Base-by-base conservation (phyloP, 2,329 filamentous ascomycete genomes). In the Hortaea sp. region DNA sequence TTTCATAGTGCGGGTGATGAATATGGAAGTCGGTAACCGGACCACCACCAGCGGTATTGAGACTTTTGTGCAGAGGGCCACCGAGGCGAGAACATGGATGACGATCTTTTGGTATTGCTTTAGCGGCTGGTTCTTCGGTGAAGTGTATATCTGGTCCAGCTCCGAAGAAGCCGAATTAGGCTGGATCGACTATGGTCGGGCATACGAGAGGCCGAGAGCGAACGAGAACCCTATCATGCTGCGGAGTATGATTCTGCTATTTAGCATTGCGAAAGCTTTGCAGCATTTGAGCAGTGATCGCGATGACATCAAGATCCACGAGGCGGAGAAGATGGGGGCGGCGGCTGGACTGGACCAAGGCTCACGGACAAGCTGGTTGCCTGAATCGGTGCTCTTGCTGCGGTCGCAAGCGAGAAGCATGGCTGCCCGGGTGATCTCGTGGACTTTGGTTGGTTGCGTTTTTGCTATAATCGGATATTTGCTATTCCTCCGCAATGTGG, bases 171-270 rank as follows among this genome's bases (percentile, higher is more conserved):
- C 53, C 2, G 44, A 80, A 82, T 72, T 95, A 45, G 75, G 77
- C 52, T 85, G 84, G 77, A 80, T 94, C 54, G 84, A 83, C 45
- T 76, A 79, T 54, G 78, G 76, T 50, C 79, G 78, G 64, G 48
- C 72, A 69, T 50, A 48, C 54, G 86, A 92, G 63, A 77, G 88
- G 32, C 76, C 84, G 13, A 76, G 80, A 44, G 68, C 95, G 48
- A 97, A 97, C 63, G 90, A 97, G 70, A 79, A 85, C 53, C 83
- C 88, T 1, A 76, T 97, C 28, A 92, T 88, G 62, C 71, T 95
- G 43, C 81, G 85, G 31, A 78, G 76, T 49, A 81, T 85, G 58
- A 78, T 92, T 53, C 61, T 82, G 3, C 64, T 81, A 1, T 73
- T 92, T 39, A 86, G 85, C 4, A 48, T 85, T 7, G 67, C 75